Evolutionary conservation across 192 early-diverging fungal genomes (phyloP).

Genomic region (Umbelopsis sp.): DNA sequence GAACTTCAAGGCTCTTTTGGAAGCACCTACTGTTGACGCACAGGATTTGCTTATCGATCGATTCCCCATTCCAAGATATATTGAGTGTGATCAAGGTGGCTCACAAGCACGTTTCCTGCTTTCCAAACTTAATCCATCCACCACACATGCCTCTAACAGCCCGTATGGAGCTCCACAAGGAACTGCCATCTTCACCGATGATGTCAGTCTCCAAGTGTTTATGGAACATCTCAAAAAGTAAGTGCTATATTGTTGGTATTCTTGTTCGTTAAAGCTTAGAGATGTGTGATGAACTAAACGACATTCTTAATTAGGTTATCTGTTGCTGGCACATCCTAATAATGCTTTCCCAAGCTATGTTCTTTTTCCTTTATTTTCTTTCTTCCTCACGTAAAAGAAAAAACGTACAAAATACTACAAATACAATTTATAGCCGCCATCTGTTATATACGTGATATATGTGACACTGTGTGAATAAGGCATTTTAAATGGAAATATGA

Average conservation of each 20-base stretch:
- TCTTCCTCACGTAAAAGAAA: background rate
- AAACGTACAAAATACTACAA: background rate
- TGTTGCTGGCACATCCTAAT: conserved; percentile 48
- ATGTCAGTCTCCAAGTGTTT: conserved; percentile 97
- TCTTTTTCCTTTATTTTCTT: background rate
- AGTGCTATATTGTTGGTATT: conserved; percentile 23
- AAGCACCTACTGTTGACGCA: conserved; percentile 87
- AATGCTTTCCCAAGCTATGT: conserved; percentile 5
- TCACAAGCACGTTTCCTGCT: conserved; percentile 98
- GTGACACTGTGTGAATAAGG: no score
- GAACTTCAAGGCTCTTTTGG: conserved; percentile 90
- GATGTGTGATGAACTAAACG: background rate
- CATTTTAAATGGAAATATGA: background rate
- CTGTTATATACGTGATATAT: no score
- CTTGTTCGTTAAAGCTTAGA: background rate
- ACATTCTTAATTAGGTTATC: conserved; percentile 32
- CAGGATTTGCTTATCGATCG: conserved; percentile 93
- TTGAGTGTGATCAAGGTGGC: conserved; percentile 94
- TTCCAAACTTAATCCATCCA: conserved; percentile 97
- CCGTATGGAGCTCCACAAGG: conserved; percentile 71
- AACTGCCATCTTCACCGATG: conserved; percentile 96
- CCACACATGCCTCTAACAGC: conserved; percentile 81
- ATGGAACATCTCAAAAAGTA: conserved; percentile 93
- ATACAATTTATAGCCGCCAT: no score
- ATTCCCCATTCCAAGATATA: conserved; percentile 97